Base-by-base conservation (phyloP, 257 asterid species). In the Prunella vulgaris region DNA sequence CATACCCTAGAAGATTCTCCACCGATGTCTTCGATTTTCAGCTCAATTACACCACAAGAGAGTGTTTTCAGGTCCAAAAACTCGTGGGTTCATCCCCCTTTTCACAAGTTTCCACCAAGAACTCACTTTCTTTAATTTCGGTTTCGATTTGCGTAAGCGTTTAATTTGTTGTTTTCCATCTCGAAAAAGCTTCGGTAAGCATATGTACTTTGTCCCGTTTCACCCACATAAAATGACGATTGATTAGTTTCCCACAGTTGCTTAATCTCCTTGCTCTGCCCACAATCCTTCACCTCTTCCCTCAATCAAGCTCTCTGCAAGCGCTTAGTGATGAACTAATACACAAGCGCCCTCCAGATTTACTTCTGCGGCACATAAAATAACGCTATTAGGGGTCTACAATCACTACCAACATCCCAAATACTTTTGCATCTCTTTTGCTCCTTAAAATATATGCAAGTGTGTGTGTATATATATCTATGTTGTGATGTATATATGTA, bases 181-280 rank as follows among this genome's bases (percentile, higher is more conserved):
- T 74, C 72, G 51, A 63, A 81, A 80, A 73, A 60, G 60, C 71
- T 80, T 59, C 54, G 5, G 59, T 62, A 79, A 80, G 49, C 73
- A 66, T 35, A 21, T 77, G 67, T 52, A 76, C 78, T 78, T 84
- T 73, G 64, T 74, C 80, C 67, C 74, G 64, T 73, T 72, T 64
- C 68, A 20, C 73, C 82, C 92, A 93, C 98, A 93, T 93, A 84
- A 90, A 90, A 90, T 93, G 87, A 90, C 97, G 85, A 64, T 52
- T 70, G 75, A 61, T 66, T 73, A 79, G 77, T 78, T 66, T 73
- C 75, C 77, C 68, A 64, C 73, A 74, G 52, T 51, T 28, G 61
- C 77, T 80, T 75, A 68, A 78, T 72, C 80, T 33, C 72, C 69
- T 74, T 67, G 37, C 79, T 56, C 72, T 69, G 35, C 71, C 61